Evolutionary conservation across 2,329 filamentous ascomycete genomes (phyloP), one percentile per base, ranked within the genome.

Genomic region (Colletotrichum caudatum): DNA sequence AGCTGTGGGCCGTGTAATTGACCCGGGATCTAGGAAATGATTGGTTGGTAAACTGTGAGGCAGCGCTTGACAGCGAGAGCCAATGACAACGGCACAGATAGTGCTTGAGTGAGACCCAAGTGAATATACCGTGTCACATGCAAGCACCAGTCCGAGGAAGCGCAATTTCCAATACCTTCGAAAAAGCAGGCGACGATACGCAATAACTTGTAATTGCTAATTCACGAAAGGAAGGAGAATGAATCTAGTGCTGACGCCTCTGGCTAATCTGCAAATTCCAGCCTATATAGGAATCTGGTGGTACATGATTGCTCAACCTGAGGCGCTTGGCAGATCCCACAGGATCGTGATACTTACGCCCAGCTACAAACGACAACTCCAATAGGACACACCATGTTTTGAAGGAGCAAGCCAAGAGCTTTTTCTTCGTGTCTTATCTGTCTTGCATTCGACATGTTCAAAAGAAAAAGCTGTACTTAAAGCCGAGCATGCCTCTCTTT

Each of bases 321-420:
- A 12, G 3, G n/a, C 20, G 11, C 64, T 67, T 62, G 64, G 57
- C 64, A 54, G 57, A 67, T 67, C 57, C 64, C 41, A 11, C 44
- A 35, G 57, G 46, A 67, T 54, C n/a, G 59, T 26, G 8, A n/a
- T n/a, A 26, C 44, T 16, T 48, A 33, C 37, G 35, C n/a, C 11
- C 18, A 51, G 7, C 50, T 53, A 46, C 5, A 7, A 23, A 8
- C 26, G 33, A 14, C 35, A 37, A 23, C 18, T 61, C 44, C 16
- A 8, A 66, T 67, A 62, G 64, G 64, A 23, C 14, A 29, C n/a
- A 8, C n/a, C 16, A 12, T 8, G 23, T 26, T 37, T 26, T 14
- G 9, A 33, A 14, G 0, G 3, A 14, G 1, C 16, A 23, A 11
- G 56, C 56, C 57, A 56, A 62, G 57, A 12, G 33, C 16, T 12